Conservation (phyloP, 139 green algal genomes). For the Yamagishiella unicocca region DNA sequence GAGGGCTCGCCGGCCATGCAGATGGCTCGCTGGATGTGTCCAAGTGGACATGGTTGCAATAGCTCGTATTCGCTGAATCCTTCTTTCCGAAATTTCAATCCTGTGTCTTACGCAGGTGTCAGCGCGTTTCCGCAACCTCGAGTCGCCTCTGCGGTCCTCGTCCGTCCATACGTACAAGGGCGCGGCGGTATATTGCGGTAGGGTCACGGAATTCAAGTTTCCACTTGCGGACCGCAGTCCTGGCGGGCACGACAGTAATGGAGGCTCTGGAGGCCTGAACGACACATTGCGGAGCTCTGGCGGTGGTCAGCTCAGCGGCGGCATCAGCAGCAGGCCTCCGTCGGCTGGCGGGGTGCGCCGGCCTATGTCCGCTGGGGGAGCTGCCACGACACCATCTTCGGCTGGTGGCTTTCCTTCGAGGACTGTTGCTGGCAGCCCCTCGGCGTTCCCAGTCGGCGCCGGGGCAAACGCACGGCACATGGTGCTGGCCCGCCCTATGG, state of each 20-base stretch:
- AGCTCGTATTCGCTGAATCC: too few relatives aligned
- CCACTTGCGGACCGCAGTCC: background rate
- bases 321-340: too few relatives aligned
- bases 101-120: background rate
- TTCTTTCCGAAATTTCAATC: too few relatives aligned
- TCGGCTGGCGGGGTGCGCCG: background rate
- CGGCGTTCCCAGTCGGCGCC: too few relatives aligned
- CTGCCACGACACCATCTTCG: too few relatives aligned
- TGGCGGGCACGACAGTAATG: background rate
- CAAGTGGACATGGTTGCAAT: too few relatives aligned
- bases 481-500: background rate
- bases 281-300: background rate
- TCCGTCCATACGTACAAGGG: conserved; percentile 1
- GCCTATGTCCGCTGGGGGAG: too few relatives aligned
- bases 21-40: too few relatives aligned
- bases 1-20: too few relatives aligned
- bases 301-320: too few relatives aligned
- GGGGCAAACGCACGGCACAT: background rate
- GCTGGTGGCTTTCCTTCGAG: too few relatives aligned
- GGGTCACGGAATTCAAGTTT: conserved; percentile 18
- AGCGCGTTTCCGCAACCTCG: background rate
- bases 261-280: background rate
- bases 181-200: background rate
- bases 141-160: background rate
- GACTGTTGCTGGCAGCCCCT: too few relatives aligned